Percentiles rank a stretch among this genome's conserved stretches.
phyloP scores from a whole-genome alignment of 768 basidiomycete species.

The Naganishia randhawae region DNA sequence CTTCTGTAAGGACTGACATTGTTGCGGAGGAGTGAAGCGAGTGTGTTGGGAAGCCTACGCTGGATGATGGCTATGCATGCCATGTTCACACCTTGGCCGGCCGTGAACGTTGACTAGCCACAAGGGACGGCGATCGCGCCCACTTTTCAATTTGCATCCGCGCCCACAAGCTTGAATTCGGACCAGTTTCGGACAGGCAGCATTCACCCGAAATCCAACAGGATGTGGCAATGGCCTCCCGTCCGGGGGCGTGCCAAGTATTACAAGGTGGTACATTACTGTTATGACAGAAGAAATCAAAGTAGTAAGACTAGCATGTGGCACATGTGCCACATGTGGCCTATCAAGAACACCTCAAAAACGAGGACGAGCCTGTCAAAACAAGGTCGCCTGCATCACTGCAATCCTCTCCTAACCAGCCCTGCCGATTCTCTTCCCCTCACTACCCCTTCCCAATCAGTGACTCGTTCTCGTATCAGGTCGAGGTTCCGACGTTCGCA shows the following conservation, averaged over 20 bases:
- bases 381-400: background rate
- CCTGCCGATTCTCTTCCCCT: background rate
- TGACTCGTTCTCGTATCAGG: background rate
- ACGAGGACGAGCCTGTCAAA: background rate
- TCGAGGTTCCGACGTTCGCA: background rate
- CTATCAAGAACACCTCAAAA: background rate
- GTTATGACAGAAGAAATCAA: background rate
- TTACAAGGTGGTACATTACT: background rate
- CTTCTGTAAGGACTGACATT: constrained; percentile 22
- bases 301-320: background rate
- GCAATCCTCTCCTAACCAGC: background rate
- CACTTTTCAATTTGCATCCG: constrained; percentile 14
- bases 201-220: background rate
- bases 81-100: background rate
- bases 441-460: background rate
- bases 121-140: background rate
- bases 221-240: background rate
- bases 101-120: background rate
- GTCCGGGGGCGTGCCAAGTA: background rate
- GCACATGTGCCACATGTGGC: too few relatives aligned
- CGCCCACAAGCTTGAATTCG: background rate
- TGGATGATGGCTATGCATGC: background rate
- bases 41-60: background rate
- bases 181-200: background rate
- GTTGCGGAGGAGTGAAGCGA: background rate